Conservation (phyloP, 139 green algal species). For the Picochlorum sp. region DNA sequence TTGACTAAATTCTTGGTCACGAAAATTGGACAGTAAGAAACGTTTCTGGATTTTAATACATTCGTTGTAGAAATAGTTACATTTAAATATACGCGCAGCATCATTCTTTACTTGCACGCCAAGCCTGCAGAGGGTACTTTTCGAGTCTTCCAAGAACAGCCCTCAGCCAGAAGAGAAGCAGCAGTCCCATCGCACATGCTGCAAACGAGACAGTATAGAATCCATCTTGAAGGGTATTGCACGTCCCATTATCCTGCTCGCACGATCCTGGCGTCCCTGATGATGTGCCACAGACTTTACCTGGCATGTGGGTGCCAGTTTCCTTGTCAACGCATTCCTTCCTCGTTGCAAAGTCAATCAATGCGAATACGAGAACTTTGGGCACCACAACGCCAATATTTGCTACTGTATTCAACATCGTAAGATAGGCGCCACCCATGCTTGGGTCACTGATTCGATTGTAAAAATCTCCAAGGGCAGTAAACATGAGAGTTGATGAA, state of each 20-base stretch:
- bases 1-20: slow-evolving; percentile 87
- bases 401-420: slow-evolving; percentile 89
- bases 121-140: slow-evolving; percentile 30
- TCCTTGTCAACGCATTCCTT: slow-evolving; percentile 11
- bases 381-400: slow-evolving; percentile 84
- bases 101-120: slow-evolving; percentile 20
- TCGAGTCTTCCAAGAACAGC: slow-evolving; percentile 32
- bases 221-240: slow-evolving; percentile 44
- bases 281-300: not conserved
- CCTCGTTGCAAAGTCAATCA: slow-evolving; percentile 35
- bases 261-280: not conserved
- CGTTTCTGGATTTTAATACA: not conserved
- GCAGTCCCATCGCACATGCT: slow-evolving; percentile 32
- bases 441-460: slow-evolving; percentile 54
- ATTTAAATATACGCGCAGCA: not conserved
- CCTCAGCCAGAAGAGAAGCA: slow-evolving; percentile 32
- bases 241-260: slow-evolving; percentile 20
- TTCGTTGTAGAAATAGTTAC: slow-evolving; percentile 3
- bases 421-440: slow-evolving; percentile 89
- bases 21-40: slow-evolving; percentile 43
- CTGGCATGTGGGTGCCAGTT: not conserved
- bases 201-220: slow-evolving; percentile 55
- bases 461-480: slow-evolving; percentile 71
- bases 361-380: slow-evolving; percentile 57
- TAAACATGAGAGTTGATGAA: slow-evolving; percentile 82